Percentiles rank a stretch among this genome's conserved stretches.
Evolutionary conservation across 2,329 filamentous ascomycete species (phyloP).

Genomic region (Aspergillus pseudoglaucus): DNA sequence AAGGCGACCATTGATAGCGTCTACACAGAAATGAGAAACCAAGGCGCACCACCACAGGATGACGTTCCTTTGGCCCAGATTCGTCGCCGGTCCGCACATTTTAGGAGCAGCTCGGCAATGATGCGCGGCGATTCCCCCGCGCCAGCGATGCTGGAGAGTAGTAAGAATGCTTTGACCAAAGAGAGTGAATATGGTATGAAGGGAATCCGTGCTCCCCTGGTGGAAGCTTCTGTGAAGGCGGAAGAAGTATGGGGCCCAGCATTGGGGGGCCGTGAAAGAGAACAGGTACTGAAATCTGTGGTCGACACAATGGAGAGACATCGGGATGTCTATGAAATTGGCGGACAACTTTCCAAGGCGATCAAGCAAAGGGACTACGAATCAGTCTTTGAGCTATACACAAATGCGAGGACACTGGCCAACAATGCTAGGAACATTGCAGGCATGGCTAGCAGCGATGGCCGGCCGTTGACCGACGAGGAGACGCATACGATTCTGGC

Average conservation of each 20-base stretch:
- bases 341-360: constrained; percentile 67
- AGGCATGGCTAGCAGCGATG: constrained; percentile 46
- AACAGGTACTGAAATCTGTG: constrained; percentile 75
- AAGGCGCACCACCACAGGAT: constrained; percentile 51
- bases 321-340: constrained; percentile 74
- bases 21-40: constrained; percentile 84
- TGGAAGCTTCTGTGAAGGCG: constrained; percentile 87
- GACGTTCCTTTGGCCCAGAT: constrained; percentile 33
- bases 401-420: constrained; percentile 71
- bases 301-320: constrained; percentile 70
- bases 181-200: constrained; percentile 86
- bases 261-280: constrained; percentile 81
- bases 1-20: constrained; percentile 98
- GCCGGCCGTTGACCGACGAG: constrained; percentile 60
- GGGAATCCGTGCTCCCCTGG: constrained; percentile 79
- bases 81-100: constrained; percentile 60
- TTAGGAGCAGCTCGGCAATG: constrained; percentile 49
- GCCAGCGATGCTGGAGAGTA: constrained; percentile 45
- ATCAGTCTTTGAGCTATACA: constrained; percentile 77
- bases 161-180: constrained; percentile 86
- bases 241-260: constrained; percentile 98
- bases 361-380: constrained; percentile 92
- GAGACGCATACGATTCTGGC: constrained; percentile 82
- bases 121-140: constrained; percentile 35
- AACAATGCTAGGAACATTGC: constrained; percentile 69